Conservation (phyloP, 2,329 filamentous ascomycete species). For the Fusarium sp. region DNA sequence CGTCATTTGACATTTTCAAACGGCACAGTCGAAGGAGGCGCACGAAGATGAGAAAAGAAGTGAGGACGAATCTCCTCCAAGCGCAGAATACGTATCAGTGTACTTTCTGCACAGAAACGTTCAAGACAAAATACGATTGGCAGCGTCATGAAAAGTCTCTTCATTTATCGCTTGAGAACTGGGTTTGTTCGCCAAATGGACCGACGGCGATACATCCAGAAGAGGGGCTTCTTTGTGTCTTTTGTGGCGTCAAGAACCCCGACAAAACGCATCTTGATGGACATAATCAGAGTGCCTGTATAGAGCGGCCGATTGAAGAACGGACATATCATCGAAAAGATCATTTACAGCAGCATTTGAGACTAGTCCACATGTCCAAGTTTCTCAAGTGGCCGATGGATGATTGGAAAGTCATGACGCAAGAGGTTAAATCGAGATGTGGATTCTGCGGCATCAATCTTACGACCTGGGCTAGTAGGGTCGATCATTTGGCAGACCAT, state of each 20-base stretch:
- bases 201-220: slow-evolving; percentile 50
- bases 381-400: slow-evolving; percentile 38
- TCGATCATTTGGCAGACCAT: slow-evolving; percentile 53
- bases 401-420: slow-evolving; percentile 51
- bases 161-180: slow-evolving; percentile 56
- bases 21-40: slow-evolving; percentile 22
- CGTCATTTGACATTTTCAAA: slow-evolving; percentile 24
- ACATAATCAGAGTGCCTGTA: slow-evolving; percentile 56
- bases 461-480: slow-evolving; percentile 49
- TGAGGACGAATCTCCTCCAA: slow-evolving; percentile 20
- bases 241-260: slow-evolving; percentile 49
- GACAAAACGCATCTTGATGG: slow-evolving; percentile 46
- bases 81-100: slow-evolving; percentile 49
- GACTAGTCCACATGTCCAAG: slow-evolving; percentile 54
- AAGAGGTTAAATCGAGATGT: slow-evolving; percentile 51
- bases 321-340: slow-evolving; percentile 56
- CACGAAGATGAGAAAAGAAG: slow-evolving; percentile 21
- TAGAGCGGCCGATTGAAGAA: slow-evolving; percentile 46
- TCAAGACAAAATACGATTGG: slow-evolving; percentile 57
- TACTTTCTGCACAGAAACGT: slow-evolving; percentile 57
- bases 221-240: slow-evolving; percentile 45
- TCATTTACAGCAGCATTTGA: slow-evolving; percentile 53
- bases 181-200: slow-evolving; percentile 53
- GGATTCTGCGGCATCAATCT: slow-evolving; percentile 53
- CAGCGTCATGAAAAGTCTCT: slow-evolving; percentile 61